Evolutionary conservation across 2,329 filamentous ascomycete genomes (phyloP), one percentile per base, ranked within the genome.

Genomic region (Microdochium paspali): DNA sequence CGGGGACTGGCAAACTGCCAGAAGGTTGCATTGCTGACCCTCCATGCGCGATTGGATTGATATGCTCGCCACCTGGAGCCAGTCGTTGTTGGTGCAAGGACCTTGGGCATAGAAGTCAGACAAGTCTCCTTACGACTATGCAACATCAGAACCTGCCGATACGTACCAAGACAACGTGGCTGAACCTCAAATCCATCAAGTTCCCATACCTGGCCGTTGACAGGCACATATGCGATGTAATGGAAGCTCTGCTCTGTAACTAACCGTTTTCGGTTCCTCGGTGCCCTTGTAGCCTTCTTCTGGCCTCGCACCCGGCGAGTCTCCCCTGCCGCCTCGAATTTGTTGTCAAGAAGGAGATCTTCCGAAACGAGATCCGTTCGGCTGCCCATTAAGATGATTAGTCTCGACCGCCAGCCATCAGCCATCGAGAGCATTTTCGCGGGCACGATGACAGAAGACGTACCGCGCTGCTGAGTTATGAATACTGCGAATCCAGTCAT

Each of bases 391-490:
- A 30, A 18, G 23, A 26, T 24, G 42, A 18, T 18, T 18, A 15
- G 10, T 39, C 15, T 24, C 18, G 24, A 40, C 12, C 61, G 28
- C 20, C 9, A 7, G n/a, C n/a, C n/a, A n/a, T n/a, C n/a, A n/a
- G n/a, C n/a, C n/a, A n/a, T n/a, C n/a, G n/a, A n/a, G n/a, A n/a
- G n/a, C n/a, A n/a, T n/a, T n/a, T n/a, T n/a, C n/a, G n/a, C n/a
- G n/a, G n/a, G n/a, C n/a, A n/a, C 44, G 28, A 7, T 10, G 9
- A 18, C 24, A 25, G n/a, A n/a, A n/a, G n/a, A 62, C 67, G 57
- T 70, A 76, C 79, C 82, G 73, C 18, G 88, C 86, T 58, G 94
- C 95, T 0, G 87, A 90, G 61, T 97, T 97, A 65, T 97, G 93
- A 26, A 87, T 82, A 25, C 73, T 74, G 53, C 90, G 86, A 46